Evolutionary conservation across 1,139 yeast genomes (phyloP).

Genomic region (Pichia sp.): DNA sequence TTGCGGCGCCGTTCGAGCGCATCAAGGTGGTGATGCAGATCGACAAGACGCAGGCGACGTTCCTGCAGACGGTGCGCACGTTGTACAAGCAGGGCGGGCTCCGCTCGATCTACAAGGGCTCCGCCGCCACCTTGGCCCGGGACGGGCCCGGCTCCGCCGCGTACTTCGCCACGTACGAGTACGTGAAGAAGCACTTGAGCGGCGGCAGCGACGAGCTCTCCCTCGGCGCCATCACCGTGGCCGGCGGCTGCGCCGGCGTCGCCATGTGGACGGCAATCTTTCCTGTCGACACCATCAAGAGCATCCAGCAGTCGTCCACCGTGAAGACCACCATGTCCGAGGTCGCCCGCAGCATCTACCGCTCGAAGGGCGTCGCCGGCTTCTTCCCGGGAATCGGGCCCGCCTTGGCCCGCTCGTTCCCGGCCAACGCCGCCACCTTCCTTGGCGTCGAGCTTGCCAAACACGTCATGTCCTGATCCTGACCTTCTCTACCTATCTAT

Average conservation of each 20-base stretch:
- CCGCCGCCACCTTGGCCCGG: constrained; percentile 87
- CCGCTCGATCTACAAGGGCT: constrained; percentile 82
- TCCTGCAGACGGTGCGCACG: constrained; percentile 58
- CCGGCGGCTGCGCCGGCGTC: constrained; percentile 95
- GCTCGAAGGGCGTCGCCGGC: constrained; percentile 78
- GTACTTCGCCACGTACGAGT: constrained; percentile 92
- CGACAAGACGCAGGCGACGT: constrained; percentile 39
- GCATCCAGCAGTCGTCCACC: constrained; percentile 72
- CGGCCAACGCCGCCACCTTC: constrained; percentile 97
- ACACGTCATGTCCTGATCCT: constrained; percentile 36
- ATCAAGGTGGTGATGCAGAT: constrained; percentile 91
- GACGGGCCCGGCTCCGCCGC: constrained; percentile 99
- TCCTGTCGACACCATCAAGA: constrained; percentile 95
- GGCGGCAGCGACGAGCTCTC: constrained; percentile 31
- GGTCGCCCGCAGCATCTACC: constrained; percentile 59
- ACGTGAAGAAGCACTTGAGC: constrained; percentile 53
- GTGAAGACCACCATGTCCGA: constrained; percentile 53
- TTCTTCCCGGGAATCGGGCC: constrained; percentile 98
- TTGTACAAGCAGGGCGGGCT: constrained; percentile 81
- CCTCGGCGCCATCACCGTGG: constrained; percentile 69
- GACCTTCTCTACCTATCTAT: not conserved
- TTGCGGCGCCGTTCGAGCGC: constrained; percentile 96
- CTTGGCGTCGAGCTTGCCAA: constrained; percentile 91
- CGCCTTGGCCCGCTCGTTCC: constrained; percentile 90
- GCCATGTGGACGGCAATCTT: constrained; percentile 96